Evolutionary conservation across 768 basidiomycete genomes (phyloP), one percentile per base, ranked within the genome.

Genomic region (Pisolithus microcarpus): DNA sequence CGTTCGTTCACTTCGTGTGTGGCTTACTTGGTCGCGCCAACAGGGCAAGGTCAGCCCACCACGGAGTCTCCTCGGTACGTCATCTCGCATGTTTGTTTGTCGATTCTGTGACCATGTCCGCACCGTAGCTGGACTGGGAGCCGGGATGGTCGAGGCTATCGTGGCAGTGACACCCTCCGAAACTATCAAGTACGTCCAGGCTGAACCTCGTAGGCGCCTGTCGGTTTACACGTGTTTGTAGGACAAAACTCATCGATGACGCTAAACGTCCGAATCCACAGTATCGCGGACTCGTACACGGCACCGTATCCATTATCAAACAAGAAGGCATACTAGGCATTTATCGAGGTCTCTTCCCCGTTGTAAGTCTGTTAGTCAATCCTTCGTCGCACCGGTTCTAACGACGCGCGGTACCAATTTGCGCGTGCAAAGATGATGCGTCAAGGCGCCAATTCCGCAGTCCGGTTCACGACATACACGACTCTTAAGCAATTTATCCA

Each of bases 101-200:
- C 13, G 10, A 38, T 30, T 26, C 11, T 34, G 16, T 46, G 7
- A 48, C 26, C 31, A 31, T 36, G 18, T 23, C 34, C 4, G 7
- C 18, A 31, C 4, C 23, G 8, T 59, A 82, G 87, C 88, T 52
- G 87, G 88, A 28, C 70, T 90, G 10, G 85, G 86, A 28, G 95
- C 95, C 2, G 95, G 95, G 4, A 81, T 92, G 82, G 85, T 75
- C 61, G 95, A 98, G 67, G 91, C 95, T 1, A 65, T 97, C 19
- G 81, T 97, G 50, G 95, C 95, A 2, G 95, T 99, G 3, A 98
- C 95, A 0, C 95, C 95, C 3, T 93, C 91, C 11, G 95, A 99
- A 67, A 98, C 95, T 0, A 96, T 98, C 75, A 99, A 99, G 95
- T 94, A 44, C 38, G 87, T 68, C 1, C 30, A 38, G 2, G 3